phyloP scores from a whole-genome alignment of 805 yeast species.

The Sugiyamaella valdiviana region DNA sequence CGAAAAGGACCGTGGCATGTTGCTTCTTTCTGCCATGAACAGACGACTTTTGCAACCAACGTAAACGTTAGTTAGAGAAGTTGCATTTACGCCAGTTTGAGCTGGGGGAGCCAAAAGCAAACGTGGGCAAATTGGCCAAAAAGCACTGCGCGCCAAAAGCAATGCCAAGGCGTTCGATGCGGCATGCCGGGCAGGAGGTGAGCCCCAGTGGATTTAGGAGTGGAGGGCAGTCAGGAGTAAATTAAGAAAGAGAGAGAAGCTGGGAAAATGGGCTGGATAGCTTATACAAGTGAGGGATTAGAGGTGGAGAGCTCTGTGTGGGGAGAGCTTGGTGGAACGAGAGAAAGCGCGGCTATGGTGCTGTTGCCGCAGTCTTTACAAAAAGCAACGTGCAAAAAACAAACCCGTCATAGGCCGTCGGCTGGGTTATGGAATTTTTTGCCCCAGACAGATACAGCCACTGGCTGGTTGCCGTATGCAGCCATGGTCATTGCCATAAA shows the following conservation, averaged over 20 bases:
- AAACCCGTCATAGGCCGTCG: not conserved
- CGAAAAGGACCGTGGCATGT: not conserved
- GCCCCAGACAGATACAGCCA: not conserved
- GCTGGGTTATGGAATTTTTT: not conserved
- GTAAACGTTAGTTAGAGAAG: not conserved
- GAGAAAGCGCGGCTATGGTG: too few relatives aligned
- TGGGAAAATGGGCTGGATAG: too few relatives aligned
- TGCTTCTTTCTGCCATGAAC: not conserved
- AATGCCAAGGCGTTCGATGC: not conserved
- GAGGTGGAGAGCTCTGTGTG: too few relatives aligned
- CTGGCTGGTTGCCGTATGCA: not conserved
- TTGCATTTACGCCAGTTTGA: not conserved
- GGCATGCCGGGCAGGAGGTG: not conserved
- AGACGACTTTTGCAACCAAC: not conserved
- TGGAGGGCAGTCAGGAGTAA: not conserved
- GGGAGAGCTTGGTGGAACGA: too few relatives aligned
- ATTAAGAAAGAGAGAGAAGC: not conserved
- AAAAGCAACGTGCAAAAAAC: not conserved
- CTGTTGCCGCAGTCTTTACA: too few relatives aligned
- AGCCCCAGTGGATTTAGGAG: not conserved
- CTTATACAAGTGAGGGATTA: too few relatives aligned
- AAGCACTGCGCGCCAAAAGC: not conserved
- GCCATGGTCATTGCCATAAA: not conserved
- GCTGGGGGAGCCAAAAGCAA: not conserved
- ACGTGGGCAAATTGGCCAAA: too few relatives aligned